These are phyloP conservation scores for Coelastrella sp. DNA, from an alignment of 139 green algal species.

Conservation along the genomic window DNA sequence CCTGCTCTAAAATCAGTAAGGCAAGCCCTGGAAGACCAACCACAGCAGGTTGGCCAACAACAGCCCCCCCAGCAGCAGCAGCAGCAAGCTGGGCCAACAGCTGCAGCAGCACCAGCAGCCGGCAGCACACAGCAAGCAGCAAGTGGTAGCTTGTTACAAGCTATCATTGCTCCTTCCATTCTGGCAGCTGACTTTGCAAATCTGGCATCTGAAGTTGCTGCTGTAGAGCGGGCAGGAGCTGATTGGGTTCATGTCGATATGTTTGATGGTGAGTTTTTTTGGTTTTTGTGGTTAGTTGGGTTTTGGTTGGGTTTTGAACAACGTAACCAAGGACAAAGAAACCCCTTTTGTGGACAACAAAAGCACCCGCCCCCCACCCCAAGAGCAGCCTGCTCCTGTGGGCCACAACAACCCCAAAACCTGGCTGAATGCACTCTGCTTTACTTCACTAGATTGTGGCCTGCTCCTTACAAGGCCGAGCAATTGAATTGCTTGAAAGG, in stretches of 20 bases:
- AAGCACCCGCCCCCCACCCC: too few relatives aligned
- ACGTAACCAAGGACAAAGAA: too few relatives aligned
- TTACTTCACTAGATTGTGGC: too few relatives aligned
- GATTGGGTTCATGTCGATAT: constrained; percentile 83
- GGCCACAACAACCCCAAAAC: too few relatives aligned
- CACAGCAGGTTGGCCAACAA: constrained; percentile 14
- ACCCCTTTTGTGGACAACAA: too few relatives aligned
- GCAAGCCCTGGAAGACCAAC: constrained; percentile 49
- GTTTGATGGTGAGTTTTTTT: constrained; percentile 27
- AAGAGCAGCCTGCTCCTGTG: too few relatives aligned
- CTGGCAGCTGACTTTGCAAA: constrained; percentile 89
- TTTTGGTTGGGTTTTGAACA: not conserved
- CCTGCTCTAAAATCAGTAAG: constrained; percentile 60
- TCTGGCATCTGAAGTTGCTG: constrained; percentile 73
- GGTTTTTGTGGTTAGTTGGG: not conserved
- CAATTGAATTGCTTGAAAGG: too few relatives aligned
- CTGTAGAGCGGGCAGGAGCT: constrained; percentile 63
- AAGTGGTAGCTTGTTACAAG: constrained; percentile 5
- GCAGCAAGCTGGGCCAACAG: not conserved
- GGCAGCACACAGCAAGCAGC: not conserved
- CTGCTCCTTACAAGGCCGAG: too few relatives aligned
- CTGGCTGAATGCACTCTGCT: too few relatives aligned
- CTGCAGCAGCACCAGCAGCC: constrained; percentile 16
- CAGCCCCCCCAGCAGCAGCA: constrained; percentile 32
- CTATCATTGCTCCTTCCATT: constrained; percentile 85